Percentiles rank a stretch among this genome's conserved stretches.
Evolutionary conservation across 2,329 filamentous ascomycete genomes (phyloP).

Genomic region (Emericellopsis cladophorae): DNA sequence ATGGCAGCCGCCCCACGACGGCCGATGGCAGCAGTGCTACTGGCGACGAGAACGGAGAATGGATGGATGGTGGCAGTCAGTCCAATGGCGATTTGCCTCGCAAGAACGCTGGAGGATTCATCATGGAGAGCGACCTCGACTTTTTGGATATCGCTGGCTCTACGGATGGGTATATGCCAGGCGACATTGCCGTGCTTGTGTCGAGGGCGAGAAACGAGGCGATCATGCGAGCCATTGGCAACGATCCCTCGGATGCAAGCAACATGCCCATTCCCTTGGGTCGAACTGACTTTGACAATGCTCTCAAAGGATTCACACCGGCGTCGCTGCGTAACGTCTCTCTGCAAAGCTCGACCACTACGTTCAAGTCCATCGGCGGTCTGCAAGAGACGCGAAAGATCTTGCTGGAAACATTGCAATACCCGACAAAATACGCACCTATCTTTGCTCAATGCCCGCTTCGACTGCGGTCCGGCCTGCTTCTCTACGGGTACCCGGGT

Average conservation of each 20-base stretch:
- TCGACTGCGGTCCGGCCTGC: conserved; percentile 80
- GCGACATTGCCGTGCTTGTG: conserved; percentile 76
- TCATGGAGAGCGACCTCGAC: conserved; percentile 66
- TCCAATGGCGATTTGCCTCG: conserved; percentile 25
- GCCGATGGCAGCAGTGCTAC: conserved; percentile 34
- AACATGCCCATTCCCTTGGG: conserved; percentile 48
- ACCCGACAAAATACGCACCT: conserved; percentile 93
- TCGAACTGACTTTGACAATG: conserved; percentile 67
- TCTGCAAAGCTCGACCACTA: conserved; percentile 82
- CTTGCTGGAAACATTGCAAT: conserved; percentile 89
- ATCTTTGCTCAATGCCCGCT: conserved; percentile 95
- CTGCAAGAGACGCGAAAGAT: conserved; percentile 75
- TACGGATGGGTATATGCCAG: conserved; percentile 97
- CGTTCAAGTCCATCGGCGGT: conserved; percentile 85
- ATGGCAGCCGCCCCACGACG: conserved; percentile 43
- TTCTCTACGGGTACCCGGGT: conserved; percentile 90
- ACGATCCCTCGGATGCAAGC: conserved; percentile 30
- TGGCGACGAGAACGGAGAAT: conserved; percentile 47
- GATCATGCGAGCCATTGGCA: conserved; percentile 66
- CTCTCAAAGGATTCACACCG: conserved; percentile 85
- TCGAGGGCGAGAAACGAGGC: conserved; percentile 84
- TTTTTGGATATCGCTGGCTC: conserved; percentile 86
- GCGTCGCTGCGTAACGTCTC: conserved; percentile 91
- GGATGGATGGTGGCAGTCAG: conserved; percentile 60
- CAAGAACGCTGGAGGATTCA: conserved; percentile 44